Conservation (phyloP, 1,284 basidiomycete genomes). For the Pyrrhoderma lamaoense region DNA sequence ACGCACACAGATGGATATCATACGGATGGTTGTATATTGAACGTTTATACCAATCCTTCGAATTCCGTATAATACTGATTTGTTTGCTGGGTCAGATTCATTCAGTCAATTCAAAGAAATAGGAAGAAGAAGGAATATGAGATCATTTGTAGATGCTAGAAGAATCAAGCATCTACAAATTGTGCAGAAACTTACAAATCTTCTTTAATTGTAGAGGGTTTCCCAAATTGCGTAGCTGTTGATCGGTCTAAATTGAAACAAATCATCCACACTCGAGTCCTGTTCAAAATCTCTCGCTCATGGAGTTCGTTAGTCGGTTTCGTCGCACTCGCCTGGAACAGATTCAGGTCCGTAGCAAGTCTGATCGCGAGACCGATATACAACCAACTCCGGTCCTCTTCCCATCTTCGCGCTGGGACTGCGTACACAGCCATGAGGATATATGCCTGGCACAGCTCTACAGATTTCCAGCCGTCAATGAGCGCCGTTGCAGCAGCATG, state of each 20-base stretch:
- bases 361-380: conserved; percentile 76
- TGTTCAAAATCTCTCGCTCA: conserved; percentile 76
- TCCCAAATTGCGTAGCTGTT: conserved; percentile 80
- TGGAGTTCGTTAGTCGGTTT: conserved; percentile 46
- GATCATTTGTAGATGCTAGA: not conserved
- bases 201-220: conserved; percentile 79
- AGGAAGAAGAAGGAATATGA: not conserved
- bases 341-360: conserved; percentile 81
- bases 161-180: too few species aligned
- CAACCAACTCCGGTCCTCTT: conserved; percentile 76
- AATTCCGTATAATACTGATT: conserved; percentile 60
- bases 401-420: conserved; percentile 73
- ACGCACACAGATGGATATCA: conserved; percentile 68
- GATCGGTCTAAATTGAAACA: conserved; percentile 82
- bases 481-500: conserved; percentile 72
- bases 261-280: conserved; percentile 77
- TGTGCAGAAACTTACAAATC: conserved; percentile 56
- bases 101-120: not conserved
- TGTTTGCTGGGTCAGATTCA: conserved; percentile 15
- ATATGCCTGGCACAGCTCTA: conserved; percentile 52
- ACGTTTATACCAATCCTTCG: conserved; percentile 69
- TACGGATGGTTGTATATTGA: conserved; percentile 61
- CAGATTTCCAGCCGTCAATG: conserved; percentile 72
- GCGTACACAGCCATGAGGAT: conserved; percentile 75
- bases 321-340: conserved; percentile 59